Base-by-base conservation (phyloP, 805 yeast genomes). In the Saccharomycopsis sp. region DNA sequence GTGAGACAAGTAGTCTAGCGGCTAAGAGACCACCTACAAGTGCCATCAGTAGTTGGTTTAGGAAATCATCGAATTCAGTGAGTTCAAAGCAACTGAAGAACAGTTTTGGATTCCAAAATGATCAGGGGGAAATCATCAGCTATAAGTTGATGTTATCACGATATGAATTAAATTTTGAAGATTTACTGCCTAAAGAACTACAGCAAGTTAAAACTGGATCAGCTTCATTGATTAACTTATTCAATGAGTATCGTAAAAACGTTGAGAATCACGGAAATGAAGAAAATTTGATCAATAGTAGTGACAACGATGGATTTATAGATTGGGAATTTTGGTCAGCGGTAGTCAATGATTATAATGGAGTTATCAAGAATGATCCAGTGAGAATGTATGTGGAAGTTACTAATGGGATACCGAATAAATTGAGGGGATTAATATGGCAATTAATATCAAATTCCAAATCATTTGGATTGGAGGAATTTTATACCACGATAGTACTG, bases 301-400 rank as follows among this genome's bases (percentile, higher is more conserved):
- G 53, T 3, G 66, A 71, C 21, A n/a, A n/a, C n/a, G n/a, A n/a
- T n/a, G n/a, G n/a, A n/a, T n/a, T n/a, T n/a, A 72, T 80, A 38
- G 85, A 83, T 58, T 85, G 93, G 93, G 85, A 83, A 37, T 85
- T 86, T 59, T 90, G 97, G 97, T 74, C 89, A 4, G 67, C 67
- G 29, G 84, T 89, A 14, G 86, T 87, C 3, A 78, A 82, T 51
- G 83, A 88, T 59, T 86, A 87, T 57, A 70, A 79, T n/a, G 58
- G 62, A 0, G 79, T 83, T 6, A 88, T 88, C 1, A 68, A 73
- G 42, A 65, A 71, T 17, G 77, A 77, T 21, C 80, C 89, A 0
- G 71, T 71, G 11, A 70, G 70, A 51, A 68, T 90, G 47, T 72
- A 79, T 38, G 58, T 63, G 31, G 78, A 83, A 36, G 74, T 93